Evolutionary conservation across 2,329 filamentous ascomycete species (phyloP).

Genomic region (Mycosphaerelloides madeirae): DNA sequence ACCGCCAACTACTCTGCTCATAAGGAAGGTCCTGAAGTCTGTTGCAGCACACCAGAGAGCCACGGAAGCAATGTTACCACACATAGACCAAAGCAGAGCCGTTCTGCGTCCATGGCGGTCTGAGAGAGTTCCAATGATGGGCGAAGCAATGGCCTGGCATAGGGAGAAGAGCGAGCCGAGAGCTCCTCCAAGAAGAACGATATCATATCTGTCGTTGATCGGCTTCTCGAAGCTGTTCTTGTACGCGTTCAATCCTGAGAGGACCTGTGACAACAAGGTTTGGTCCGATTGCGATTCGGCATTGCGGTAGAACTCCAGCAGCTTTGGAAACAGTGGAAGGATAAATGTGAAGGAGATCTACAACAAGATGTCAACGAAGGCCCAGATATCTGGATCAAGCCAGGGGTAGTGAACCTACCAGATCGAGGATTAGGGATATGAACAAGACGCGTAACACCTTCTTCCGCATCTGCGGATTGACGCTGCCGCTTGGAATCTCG

Average conservation of each 20-base stretch:
- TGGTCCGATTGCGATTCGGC: slow-evolving; percentile 58
- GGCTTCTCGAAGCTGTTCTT: slow-evolving; percentile 88
- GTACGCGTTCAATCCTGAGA: slow-evolving; percentile 84
- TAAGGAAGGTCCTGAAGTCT: slow-evolving; percentile 92
- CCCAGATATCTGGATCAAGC: neutral
- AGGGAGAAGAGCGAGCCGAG: slow-evolving; percentile 90
- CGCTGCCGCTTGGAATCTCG: slow-evolving; percentile 1
- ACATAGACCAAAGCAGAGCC: slow-evolving; percentile 86
- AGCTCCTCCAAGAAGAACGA: slow-evolving; percentile 88
- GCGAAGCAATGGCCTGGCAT: slow-evolving; percentile 86
- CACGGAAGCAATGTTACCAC: slow-evolving; percentile 86
- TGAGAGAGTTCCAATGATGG: slow-evolving; percentile 81
- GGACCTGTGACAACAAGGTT: slow-evolving; percentile 72
- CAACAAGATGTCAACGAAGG: neutral
- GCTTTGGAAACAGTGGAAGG: slow-evolving; percentile 87
- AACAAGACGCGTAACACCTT: slow-evolving; percentile 21
- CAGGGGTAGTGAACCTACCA: slow-evolving; percentile 14
- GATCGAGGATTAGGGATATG: slow-evolving; percentile 22
- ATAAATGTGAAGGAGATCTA: slow-evolving; percentile 99
- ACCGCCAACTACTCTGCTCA: slow-evolving; percentile 87
- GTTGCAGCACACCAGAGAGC: slow-evolving; percentile 89
- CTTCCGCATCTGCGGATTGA: slow-evolving; percentile 16
- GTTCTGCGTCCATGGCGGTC: slow-evolving; percentile 83
- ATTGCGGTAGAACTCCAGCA: slow-evolving; percentile 93
- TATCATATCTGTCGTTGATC: slow-evolving; percentile 95